Evolutionary conservation across 352 stramenopile species (phyloP), one percentile per base, ranked within the genome.

Genomic region (Phytophthora nicotianae): DNA sequence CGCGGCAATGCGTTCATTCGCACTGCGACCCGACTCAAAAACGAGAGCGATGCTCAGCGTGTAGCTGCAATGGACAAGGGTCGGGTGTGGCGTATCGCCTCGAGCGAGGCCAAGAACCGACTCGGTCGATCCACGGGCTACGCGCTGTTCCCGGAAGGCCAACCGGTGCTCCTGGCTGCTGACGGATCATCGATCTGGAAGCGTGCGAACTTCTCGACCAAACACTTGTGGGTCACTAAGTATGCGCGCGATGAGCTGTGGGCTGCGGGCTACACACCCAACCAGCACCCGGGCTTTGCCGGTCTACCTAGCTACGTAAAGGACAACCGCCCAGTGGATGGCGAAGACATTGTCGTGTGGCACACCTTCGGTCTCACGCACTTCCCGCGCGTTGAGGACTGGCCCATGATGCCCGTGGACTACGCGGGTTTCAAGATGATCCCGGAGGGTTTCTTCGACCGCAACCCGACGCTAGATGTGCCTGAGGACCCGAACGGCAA

Each of bases 351-450:
- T 32, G 79, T 92, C n/a, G 38, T 90, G 42, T 92, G 83, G 83
- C 80, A 90, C 57, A 75, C 77, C 49, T 92, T 92, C 68, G 83
- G 83, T 16, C 75, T 90, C n/a, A 77, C 70, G 20, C 83, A 92
- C 58, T 77, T 90, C 33, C 81, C 83, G 8, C 70, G 80, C 16
- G 58, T 75, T 0, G 83, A 93, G 66, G 80, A 87, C 62, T 88
- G 81, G 69, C 80, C 83, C 19, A 76, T 91, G 41, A 91, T 94
- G 85, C 80, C 78, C 10, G 83, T 83, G 49, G 86, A 94, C 61
- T 75, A 72, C 17, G 83, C 79, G 17, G 75, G 74, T 29, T 91
- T 95, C 62, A 83, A 78, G 58, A 54, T 95, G 40, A 84, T 87
- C 57, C 77, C 82, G 35, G 76, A 89, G 47, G 70, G 72, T 2